A percentile compares a stretch with the other conserved stretches of the same genome.
These are phyloP conservation scores for Arabidopsis arenosa DNA, from an alignment of 345 rosid species.

Conservation along the genomic window DNA sequence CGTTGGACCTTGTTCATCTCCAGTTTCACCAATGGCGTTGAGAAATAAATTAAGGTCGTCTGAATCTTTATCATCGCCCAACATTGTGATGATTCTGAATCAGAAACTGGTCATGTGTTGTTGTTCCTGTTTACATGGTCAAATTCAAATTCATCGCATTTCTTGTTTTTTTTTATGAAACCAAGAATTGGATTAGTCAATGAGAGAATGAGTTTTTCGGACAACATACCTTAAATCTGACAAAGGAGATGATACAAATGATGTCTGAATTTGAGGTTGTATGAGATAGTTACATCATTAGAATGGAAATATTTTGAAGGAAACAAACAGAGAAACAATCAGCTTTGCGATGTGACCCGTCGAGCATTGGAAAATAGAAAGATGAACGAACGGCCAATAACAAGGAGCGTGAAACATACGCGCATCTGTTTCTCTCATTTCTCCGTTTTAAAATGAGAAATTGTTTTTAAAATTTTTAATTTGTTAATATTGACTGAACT, in stretches of 20 bases:
- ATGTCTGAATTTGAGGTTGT: not conserved
- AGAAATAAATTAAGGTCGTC: conserved; percentile 40
- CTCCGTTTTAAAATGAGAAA: not conserved
- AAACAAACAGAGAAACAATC: conserved; percentile 12
- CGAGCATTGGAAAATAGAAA: conserved; percentile 24
- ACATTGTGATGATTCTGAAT: conserved; percentile 22
- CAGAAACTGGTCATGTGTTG: conserved; percentile 4
- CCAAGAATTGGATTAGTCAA: too few species aligned
- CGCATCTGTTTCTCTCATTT: not conserved
- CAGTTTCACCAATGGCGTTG: conserved; percentile 39
- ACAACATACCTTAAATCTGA: not conserved
- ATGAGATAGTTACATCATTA: not conserved
- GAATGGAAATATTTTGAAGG: conserved; percentile 23
- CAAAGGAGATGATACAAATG: conserved; percentile 8
- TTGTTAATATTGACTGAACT: too few species aligned
- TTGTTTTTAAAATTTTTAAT: too few species aligned
- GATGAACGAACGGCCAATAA: conserved; percentile 11
- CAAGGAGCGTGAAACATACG: conserved; percentile 7
- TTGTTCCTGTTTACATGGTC: not conserved
- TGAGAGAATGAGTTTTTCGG: not conserved
- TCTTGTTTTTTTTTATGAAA: not conserved
- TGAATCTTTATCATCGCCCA: conserved; percentile 32
- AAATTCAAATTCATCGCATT: conserved; percentile 16
- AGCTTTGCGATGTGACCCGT: conserved; percentile 28
- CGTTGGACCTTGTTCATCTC: conserved; percentile 9